These are phyloP conservation scores for Flaveria trinervia DNA, from an alignment of 129 eudicot species.

Conservation along the genomic window DNA sequence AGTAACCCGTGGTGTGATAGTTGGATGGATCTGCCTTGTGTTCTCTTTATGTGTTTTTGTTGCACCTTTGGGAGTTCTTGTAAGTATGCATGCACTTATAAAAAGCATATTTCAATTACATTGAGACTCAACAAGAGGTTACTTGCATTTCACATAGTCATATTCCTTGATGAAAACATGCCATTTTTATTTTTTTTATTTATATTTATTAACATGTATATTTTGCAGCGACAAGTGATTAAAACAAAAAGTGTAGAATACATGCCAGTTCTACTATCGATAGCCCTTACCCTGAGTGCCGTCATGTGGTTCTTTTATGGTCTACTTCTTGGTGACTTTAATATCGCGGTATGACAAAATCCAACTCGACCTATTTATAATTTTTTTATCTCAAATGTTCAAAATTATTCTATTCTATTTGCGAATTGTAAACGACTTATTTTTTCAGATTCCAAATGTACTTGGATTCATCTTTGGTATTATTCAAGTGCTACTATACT, in stretches of 20 bases:
- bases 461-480: conserved; percentile 36
- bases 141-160: neutral
- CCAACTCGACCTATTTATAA: neutral
- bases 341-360: neutral
- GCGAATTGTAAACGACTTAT: neutral
- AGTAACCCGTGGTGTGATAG: conserved; percentile 13
- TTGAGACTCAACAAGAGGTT: neutral
- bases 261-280: neutral
- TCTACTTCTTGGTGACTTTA: neutral
- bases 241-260: conserved; percentile 5
- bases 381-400: no score
- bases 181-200: neutral
- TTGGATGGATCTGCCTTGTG: conserved; percentile 75
- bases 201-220: neutral
- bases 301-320: conserved; percentile 17
- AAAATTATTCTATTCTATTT: no score
- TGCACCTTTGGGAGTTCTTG: conserved; percentile 70
- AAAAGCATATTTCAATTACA: neutral
- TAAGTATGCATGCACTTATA: conserved; percentile 29
- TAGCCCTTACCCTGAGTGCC: neutral
- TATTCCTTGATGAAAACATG: neutral
- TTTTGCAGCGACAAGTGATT: conserved; percentile 11
- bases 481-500: conserved; percentile 24
- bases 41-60: conserved; percentile 68
- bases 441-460: conserved; percentile 49